phyloP scores from a whole-genome alignment of 805 yeast genomes.

The Pichia membranifaciens region DNA sequence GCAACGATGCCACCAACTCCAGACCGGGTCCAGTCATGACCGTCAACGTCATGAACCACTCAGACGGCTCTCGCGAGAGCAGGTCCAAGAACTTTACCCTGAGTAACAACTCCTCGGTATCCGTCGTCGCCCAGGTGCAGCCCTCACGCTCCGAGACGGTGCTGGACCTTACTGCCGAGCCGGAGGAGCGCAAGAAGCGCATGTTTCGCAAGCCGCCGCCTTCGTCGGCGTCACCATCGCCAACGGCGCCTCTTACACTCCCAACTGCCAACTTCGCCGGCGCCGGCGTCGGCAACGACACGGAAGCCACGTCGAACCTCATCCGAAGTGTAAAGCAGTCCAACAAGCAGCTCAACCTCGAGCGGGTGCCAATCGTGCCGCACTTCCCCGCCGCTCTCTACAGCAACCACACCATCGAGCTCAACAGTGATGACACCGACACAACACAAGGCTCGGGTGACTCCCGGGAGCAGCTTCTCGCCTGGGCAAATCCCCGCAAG shows the following conservation, averaged over 20 bases:
- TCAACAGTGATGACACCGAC: neutral
- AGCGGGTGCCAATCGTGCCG: too few species aligned
- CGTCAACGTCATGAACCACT: neutral
- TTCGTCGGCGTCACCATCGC: neutral
- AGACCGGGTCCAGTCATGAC: conserved; percentile 4
- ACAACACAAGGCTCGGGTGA: neutral
- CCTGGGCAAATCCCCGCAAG: too few species aligned
- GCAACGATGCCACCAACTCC: neutral
- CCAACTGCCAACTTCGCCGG: too few species aligned
- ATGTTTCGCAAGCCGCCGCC: neutral
- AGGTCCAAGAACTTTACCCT: conserved; percentile 1
- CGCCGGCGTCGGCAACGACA: too few species aligned
- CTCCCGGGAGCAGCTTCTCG: neutral
- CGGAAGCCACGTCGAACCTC: too few species aligned
- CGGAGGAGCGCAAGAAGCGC: neutral
- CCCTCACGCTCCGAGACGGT: neutral
- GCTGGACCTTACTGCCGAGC: too few species aligned
- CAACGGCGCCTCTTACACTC: neutral
- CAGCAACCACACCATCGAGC: too few species aligned
- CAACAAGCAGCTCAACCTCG: too few species aligned
- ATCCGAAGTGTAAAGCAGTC: too few species aligned
- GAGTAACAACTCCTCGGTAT: conserved; percentile 4
- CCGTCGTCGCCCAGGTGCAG: neutral
- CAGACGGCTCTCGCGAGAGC: neutral
- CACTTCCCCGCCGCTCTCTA: too few species aligned